Percentiles rank a stretch among this genome's conserved stretches.
Conservation (phyloP, 2,329 filamentous ascomycete species). For the Fusarium paranaense region DNA sequence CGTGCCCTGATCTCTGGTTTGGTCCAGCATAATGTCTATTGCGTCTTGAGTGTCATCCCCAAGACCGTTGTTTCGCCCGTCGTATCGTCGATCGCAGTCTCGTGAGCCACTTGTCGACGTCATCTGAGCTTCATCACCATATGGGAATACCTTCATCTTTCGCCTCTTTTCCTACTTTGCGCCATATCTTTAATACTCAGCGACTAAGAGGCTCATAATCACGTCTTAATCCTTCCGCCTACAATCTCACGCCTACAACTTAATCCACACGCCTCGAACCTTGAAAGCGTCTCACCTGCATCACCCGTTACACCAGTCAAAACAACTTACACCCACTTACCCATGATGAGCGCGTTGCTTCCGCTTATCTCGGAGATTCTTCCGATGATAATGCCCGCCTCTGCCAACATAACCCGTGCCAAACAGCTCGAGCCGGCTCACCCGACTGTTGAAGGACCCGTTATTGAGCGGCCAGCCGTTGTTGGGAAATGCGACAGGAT, state of each 20-base stretch:
- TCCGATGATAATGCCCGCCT: constrained; percentile 68
- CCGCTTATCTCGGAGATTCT: constrained; percentile 68
- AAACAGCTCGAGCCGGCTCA: constrained; percentile 57
- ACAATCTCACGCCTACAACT: neutral
- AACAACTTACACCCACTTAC: neutral
- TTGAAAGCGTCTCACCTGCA: neutral
- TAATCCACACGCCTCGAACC: neutral
- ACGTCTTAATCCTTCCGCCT: neutral
- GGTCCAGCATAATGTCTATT: neutral
- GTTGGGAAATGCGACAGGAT: constrained; percentile 73
- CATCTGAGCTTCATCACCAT: constrained; percentile 16
- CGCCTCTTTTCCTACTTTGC: constrained; percentile 10
- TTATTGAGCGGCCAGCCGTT: constrained; percentile 64
- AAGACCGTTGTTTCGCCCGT: neutral
- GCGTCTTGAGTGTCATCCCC: neutral
- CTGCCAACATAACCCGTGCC: constrained; percentile 67
- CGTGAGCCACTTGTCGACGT: constrained; percentile 20
- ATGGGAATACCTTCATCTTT: constrained; percentile 27
- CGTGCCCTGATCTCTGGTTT: neutral
- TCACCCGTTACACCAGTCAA: neutral
- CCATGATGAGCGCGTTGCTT: constrained; percentile 63
- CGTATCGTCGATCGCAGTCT: neutral
- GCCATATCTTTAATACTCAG: neutral
- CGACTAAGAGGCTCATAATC: neutral
- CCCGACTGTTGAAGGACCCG: constrained; percentile 48